phyloP scores from a whole-genome alignment of 176 grass and related monocot species.

The Musa acuminata region DNA sequence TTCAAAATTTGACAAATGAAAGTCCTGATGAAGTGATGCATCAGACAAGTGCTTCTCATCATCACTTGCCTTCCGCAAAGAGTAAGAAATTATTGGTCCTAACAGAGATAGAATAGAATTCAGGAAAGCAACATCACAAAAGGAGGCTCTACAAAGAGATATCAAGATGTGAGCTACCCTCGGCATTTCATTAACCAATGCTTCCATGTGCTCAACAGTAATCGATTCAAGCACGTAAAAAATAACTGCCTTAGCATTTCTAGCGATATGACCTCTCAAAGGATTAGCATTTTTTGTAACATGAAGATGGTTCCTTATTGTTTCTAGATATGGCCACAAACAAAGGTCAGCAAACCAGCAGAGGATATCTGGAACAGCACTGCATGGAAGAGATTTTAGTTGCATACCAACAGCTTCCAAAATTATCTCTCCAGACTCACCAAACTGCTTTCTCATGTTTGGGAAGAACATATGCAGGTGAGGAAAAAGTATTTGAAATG shows the following conservation, averaged over 20 bases:
- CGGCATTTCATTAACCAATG: conserved; percentile 76
- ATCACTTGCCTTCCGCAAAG: conserved; percentile 40
- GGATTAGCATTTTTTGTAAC: conserved; percentile 31
- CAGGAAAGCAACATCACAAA: conserved; percentile 80
- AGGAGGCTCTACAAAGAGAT: conserved; percentile 82
- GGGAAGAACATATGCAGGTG: conserved; percentile 83
- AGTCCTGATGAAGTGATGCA: conserved; percentile 37
- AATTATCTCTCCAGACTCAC: conserved; percentile 65
- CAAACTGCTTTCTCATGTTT: conserved; percentile 58
- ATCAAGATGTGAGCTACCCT: conserved; percentile 74
- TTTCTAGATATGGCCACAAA: conserved; percentile 77
- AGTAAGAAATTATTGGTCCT: conserved; percentile 66
- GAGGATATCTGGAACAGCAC: conserved; percentile 70
- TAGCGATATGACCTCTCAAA: conserved; percentile 60
- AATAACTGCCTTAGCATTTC: conserved; percentile 81
- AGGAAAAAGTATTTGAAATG: conserved; percentile 56
- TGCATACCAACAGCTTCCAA: conserved; percentile 83
- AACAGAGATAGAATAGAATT: conserved; percentile 67
- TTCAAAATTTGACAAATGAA: conserved; percentile 83
- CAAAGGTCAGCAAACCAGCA: conserved; percentile 97
- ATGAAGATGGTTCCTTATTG: conserved; percentile 44
- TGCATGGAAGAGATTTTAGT: conserved; percentile 66
- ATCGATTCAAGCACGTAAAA: conserved; percentile 81
- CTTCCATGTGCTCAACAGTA: conserved; percentile 64
- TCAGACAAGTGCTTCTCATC: conserved; percentile 46